Base-by-base conservation (phyloP, 495 filamentous ascomycete species). In the Penicillium psychrofluorescens region DNA sequence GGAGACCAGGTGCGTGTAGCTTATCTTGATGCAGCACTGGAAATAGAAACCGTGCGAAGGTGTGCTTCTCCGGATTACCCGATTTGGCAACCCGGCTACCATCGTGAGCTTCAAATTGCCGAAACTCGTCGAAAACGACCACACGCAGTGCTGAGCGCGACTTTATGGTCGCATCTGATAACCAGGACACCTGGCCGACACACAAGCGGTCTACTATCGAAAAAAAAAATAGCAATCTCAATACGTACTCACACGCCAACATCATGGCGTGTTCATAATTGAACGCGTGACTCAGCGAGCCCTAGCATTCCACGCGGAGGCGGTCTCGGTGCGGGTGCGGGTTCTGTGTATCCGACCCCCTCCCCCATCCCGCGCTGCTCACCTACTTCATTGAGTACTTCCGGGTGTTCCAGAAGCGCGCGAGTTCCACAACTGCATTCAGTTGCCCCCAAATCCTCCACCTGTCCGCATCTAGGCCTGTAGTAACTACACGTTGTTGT, bases 51-150 rank as follows among this genome's bases (percentile, higher is more conserved):
- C 46, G 51, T 37, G 48, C 50, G 38, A 45, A 38, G 50, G 44
- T 40, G 42, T 55, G 43, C 57, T 55, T 44, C 51, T 49, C 45
- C 57, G 57, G 57, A 48, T 58, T 61, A 53, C 57, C 49, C 42
- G 30, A 37, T 54, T 33, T 15, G 57, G 57, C 58, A 61, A 45
- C 53, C 57, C 57, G 57, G 52, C 49, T 35, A 34, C 36, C 57
- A 45, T 61, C 57, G 58, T 46, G 12, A 4, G 29, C 13, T 35
- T 11, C 5, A 22, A 22, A 22, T 4, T 22, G 22, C 22, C 22
- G 22, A 22, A 22, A 22, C 22, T 4, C 22, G 22, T 22, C 22
- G 22, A 22, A 22, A 6, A 22, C 22, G 22, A 22, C 22, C 22
- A 22, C 22, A 6, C 22, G 4, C 22, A 3, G 6, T 22, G 22